phyloP scores from a whole-genome alignment of 2,329 filamentous ascomycete species.

The Drechslerella stenobrocha region DNA sequence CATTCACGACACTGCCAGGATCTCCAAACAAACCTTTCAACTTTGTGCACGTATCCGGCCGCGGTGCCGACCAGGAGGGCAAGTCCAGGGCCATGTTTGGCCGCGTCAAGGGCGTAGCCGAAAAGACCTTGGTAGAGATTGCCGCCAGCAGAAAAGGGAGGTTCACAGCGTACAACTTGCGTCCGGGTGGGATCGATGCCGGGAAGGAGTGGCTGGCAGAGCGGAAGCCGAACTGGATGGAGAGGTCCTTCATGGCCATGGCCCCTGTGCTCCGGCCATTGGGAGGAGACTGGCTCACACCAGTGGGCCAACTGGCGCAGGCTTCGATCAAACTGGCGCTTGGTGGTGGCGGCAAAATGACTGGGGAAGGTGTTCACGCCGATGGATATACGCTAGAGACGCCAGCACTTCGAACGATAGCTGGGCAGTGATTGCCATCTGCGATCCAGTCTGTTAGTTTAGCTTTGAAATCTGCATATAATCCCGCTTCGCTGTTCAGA shows the following conservation, averaged over 20 bases:
- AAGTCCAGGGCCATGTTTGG: conserved; percentile 64
- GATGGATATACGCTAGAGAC: conserved; percentile 53
- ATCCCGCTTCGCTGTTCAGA: too few relatives aligned
- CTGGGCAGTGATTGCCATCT: conserved; percentile 4
- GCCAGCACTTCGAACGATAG: conserved; percentile 13
- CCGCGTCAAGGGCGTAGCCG: conserved; percentile 69
- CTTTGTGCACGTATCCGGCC: conserved; percentile 72
- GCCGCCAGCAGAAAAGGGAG: conserved; percentile 56
- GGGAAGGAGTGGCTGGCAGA: conserved; percentile 46
- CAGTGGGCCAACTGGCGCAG: conserved; percentile 59
- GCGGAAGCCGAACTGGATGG: conserved; percentile 34
- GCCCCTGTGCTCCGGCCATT: conserved; percentile 53
- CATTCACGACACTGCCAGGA: conserved; percentile 61
- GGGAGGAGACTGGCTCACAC: conserved; percentile 55
- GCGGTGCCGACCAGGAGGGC: conserved; percentile 56
- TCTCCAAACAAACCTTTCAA: conserved; percentile 61
- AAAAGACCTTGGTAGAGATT: conserved; percentile 64
- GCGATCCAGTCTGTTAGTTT: neutral
- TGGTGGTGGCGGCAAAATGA: conserved; percentile 57
- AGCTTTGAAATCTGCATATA: neutral
- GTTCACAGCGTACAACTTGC: conserved; percentile 63
- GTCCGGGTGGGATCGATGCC: conserved; percentile 66
- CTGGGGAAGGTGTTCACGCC: conserved; percentile 55
- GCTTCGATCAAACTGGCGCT: conserved; percentile 60
- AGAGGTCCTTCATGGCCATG: conserved; percentile 55